Base-by-base conservation (phyloP, 1,139 yeast species). In the Kodamaea derodonti region DNA sequence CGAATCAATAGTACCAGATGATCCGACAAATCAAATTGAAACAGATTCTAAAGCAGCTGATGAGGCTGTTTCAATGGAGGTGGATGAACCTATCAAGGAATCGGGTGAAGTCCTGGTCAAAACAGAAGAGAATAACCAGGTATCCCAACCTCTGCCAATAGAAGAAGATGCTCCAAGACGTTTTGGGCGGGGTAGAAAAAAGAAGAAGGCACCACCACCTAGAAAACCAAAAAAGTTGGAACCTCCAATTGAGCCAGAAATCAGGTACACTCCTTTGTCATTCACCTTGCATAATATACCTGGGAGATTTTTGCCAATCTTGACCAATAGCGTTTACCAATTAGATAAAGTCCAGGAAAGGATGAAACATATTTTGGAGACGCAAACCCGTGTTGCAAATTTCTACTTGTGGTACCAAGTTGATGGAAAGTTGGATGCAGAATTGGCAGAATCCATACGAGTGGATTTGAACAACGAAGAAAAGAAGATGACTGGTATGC, bases 341-440 rank as follows among this genome's bases (percentile, higher is more conserved):
- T 52, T 68, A 13, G 77, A 74, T 3, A 65, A 71, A 13, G 88
- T 83, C 0, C 76, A 69, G 37, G 58, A 62, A 14, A 62, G 69
- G 23, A 88, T 90, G 96, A 65, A 71, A 31, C 61, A 70, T 11
- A 72, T 83, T 1, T 55, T 87, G 40, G 63, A 66, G 11, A 64
- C 61, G 13, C 96, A 96, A 1, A 68, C 66, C 1, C 68, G 92
- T 36, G 61, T 79, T 5, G 64, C 81, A 6, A 75, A 75, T 24
- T 77, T 77, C 50, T 75, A 83, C 51, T 65, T 86, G 24, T 88
- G 96, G 96, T 85, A 81, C 49, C 87, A 85, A 49, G 70, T 88
- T 14, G 96, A 87, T 55, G 92, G 88, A 4, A 73, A 76, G 34
- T 79, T 83, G 41, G 92, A 83, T 50, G 87, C 80, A 40, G 49